These are phyloP conservation scores for Colletotrichum godetiae DNA, from an alignment of 2,329 filamentous ascomycete species.

Conservation along the genomic window DNA sequence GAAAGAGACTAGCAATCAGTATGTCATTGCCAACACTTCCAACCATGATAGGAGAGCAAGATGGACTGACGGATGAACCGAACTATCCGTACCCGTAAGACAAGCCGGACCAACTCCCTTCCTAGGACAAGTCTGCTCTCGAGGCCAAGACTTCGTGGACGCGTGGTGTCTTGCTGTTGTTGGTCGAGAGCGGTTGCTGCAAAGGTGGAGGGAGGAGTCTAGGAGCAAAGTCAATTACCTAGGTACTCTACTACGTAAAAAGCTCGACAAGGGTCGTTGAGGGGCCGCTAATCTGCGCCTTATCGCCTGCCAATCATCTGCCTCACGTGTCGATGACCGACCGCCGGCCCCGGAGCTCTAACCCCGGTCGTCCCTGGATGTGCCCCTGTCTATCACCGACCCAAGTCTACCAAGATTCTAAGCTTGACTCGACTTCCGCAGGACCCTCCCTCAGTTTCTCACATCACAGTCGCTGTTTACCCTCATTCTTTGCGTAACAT, in stretches of 20 bases:
- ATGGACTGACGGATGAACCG: background rate
- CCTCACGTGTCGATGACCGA: conserved; percentile 27
- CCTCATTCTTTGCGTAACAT: background rate
- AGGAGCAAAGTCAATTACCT: conserved; percentile 1
- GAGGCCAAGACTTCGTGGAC: background rate
- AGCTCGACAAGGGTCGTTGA: conserved; percentile 1
- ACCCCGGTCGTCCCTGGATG: background rate
- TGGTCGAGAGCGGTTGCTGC: conserved; percentile 4
- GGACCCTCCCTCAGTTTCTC: background rate
- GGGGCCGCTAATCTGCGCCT: conserved; percentile 25
- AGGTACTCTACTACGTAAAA: background rate
- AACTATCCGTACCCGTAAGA: background rate
- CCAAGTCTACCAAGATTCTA: background rate
- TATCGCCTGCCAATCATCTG: conserved; percentile 35
- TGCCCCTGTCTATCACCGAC: background rate
- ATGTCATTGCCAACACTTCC: background rate
- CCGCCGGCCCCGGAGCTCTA: conserved; percentile 1
- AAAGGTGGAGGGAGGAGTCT: conserved; percentile 19
- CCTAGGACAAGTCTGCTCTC: background rate
- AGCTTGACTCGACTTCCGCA: background rate
- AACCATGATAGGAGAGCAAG: background rate
- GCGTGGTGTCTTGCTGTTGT: conserved; percentile 30
- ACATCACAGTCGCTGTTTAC: background rate
- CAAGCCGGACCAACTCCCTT: conserved; percentile 17
- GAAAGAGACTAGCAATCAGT: background rate